Percentiles rank a stretch among this genome's conserved stretches.
Evolutionary conservation across 2,329 filamentous ascomycete genomes (phyloP).

Genomic region (Aspergillus spinulosporus): DNA sequence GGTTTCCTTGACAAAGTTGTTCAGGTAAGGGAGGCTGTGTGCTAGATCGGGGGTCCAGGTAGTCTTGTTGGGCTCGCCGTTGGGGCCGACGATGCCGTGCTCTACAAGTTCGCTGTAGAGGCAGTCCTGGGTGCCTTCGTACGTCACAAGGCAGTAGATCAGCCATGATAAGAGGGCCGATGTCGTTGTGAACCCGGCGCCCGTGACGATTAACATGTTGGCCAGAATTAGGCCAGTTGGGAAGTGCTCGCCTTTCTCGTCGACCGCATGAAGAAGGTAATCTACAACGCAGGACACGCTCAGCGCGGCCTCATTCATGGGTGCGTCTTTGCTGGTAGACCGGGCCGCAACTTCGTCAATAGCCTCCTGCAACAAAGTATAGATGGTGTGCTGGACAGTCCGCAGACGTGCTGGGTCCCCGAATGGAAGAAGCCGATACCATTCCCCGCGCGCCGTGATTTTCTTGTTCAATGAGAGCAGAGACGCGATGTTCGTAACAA

Average conservation of each 20-base stretch:
- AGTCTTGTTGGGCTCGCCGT: constrained; percentile 31
- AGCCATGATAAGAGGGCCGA: constrained; percentile 59
- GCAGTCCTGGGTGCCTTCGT: constrained; percentile 56
- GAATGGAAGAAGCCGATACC: constrained; percentile 59
- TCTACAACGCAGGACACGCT: constrained; percentile 1
- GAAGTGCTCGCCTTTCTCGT: constrained; percentile 54
- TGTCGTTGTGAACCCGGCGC: constrained; percentile 61
- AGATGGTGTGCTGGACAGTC: constrained; percentile 19
- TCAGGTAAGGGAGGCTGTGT: constrained; percentile 48
- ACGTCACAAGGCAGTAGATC: constrained; percentile 54
- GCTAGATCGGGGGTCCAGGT: constrained; percentile 48
- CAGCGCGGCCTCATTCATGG: background rate
- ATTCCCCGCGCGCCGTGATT: constrained; percentile 52
- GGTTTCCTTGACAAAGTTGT: constrained; percentile 56
- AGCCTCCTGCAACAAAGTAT: constrained; percentile 20
- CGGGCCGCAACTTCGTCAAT: constrained; percentile 15
- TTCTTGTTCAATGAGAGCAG: constrained; percentile 60
- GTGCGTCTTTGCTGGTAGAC: constrained; percentile 4
- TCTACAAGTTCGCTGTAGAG: constrained; percentile 59
- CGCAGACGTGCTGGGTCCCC: constrained; percentile 52
- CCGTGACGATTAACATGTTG: constrained; percentile 53
- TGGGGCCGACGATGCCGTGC: constrained; percentile 35
- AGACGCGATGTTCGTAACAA: constrained; percentile 53
- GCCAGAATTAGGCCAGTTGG: constrained; percentile 39
- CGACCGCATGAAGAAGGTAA: constrained; percentile 25